These are phyloP conservation scores for Saitozyma sp. DNA, from an alignment of 768 basidiomycete genomes.

Conservation along the genomic window DNA sequence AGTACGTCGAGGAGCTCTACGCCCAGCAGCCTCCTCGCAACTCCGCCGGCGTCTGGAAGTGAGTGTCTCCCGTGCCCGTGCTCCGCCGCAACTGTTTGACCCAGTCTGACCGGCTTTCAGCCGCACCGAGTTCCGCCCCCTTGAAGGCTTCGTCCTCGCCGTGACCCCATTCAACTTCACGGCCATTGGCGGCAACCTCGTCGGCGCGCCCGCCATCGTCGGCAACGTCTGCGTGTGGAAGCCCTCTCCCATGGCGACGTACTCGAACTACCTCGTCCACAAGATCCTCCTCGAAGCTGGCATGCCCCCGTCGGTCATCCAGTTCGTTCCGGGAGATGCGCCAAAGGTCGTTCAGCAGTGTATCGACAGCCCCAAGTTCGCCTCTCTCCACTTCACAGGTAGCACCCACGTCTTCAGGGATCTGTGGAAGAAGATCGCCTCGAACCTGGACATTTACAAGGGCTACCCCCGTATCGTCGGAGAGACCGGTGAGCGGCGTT, in stretches of 20 bases:
- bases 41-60: constrained; percentile 90
- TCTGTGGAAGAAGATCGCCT: constrained; percentile 92
- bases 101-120: constrained; percentile 53
- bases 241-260: constrained; percentile 90
- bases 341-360: constrained; percentile 80
- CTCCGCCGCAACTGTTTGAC: background rate
- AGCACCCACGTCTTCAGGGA: constrained; percentile 91
- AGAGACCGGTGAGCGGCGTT: constrained; percentile 66
- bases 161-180: constrained; percentile 96
- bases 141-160: constrained; percentile 98
- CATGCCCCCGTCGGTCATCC: constrained; percentile 89
- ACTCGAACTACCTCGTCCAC: constrained; percentile 89
- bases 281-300: constrained; percentile 92
- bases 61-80: constrained; percentile 51
- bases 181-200: constrained; percentile 93
- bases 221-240: constrained; percentile 98
- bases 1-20: constrained; percentile 95
- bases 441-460: constrained; percentile 81
- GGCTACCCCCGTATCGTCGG: constrained; percentile 94
- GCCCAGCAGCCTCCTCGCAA: constrained; percentile 85
- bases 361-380: constrained; percentile 74
- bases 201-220: constrained; percentile 78
- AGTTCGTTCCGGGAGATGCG: constrained; percentile 87
- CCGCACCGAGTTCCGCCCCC: constrained; percentile 89
- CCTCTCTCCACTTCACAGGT: constrained; percentile 93